Evolutionary conservation across 257 asterid species (phyloP), one percentile per base, ranked within the genome.

Genomic region (Apocynum venetum): DNA sequence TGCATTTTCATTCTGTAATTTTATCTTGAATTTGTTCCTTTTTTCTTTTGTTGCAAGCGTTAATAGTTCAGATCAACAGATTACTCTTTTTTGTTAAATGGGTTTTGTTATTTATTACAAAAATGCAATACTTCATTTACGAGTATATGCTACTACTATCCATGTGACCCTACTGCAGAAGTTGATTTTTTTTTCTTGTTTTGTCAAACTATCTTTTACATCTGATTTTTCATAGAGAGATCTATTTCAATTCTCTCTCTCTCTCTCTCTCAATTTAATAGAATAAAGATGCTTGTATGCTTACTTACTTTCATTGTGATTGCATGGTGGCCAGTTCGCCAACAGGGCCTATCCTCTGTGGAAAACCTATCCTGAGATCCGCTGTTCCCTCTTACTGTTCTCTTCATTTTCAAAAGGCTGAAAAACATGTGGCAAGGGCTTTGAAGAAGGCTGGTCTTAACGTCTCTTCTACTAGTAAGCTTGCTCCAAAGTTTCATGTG

Each of bases 321-420:
- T 78, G 73, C 41, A 31, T 65, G 60, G 17, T 61, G 77, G 38
- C 72, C 91, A 95, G 99, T 84, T 91, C 98, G 31, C 88, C 91
- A 49, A 84, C 94, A 7, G 98, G 97, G 52, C 97, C 97, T 41
- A 90, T 95, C 87, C 89, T 77, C 11, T 95, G 98, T 78, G 89
- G 90, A 40, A 95, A 93, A 85, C 97, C 99, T n/a, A 90, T 90
- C 75, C 85, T 95, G 81, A 89, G 88, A 79, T 90, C 98, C 66
- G 84, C 90, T 0, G 87, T 90, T 82, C 99, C 99, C 79, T 80
- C 97, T 46, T 91, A 89, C 76, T 95, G 99, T 84, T 51, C 93
- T 68, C 81, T 76, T 77, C 98, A 95, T 86, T 85, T 88, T 77
- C 89, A 85, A 61, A 91, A 89, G 88, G 97, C 98, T 43, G 99